Conservation (phyloP, 495 filamentous ascomycete species). For the Daldinia caldariorum region DNA sequence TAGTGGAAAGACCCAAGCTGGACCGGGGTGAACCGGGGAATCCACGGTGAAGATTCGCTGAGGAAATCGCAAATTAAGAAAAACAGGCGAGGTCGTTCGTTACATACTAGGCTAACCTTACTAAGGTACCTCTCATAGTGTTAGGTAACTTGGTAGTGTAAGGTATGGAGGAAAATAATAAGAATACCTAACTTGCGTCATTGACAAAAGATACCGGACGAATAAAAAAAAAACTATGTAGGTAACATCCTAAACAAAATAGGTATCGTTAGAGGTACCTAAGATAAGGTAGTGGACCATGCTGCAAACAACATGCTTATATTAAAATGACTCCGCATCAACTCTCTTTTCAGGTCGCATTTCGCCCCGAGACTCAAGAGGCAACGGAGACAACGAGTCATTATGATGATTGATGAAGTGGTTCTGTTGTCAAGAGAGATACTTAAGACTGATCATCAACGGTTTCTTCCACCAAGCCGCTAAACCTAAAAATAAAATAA, state of each 20-base stretch:
- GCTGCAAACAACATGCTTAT: too few species aligned
- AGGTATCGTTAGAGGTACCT: too few species aligned
- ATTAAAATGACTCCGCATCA: too few species aligned
- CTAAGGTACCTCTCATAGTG: too few species aligned
- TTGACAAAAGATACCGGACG: too few species aligned
- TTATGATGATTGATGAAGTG: constrained; percentile 16
- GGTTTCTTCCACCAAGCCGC: constrained; percentile 15
- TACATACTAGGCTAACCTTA: too few species aligned
- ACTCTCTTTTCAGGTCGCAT: constrained; percentile 8
- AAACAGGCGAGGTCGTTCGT: background rate
- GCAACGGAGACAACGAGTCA: background rate
- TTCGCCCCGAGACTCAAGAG: background rate
- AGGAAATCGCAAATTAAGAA: background rate
- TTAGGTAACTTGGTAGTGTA: too few species aligned
- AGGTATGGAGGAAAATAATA: too few species aligned
- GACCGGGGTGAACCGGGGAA: constrained; percentile 5
- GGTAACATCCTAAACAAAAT: too few species aligned
- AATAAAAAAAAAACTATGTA: too few species aligned
- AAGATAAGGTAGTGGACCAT: too few species aligned
- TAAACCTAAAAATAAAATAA: constrained; percentile 33
- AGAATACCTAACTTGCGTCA: background rate
- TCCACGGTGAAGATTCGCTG: constrained; percentile 11
- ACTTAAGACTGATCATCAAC: constrained; percentile 22
- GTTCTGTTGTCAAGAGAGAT: constrained; percentile 8
- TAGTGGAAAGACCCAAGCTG: constrained; percentile 18